phyloP scores from a whole-genome alignment of 2,329 filamentous ascomycete genomes.

The Rutstroemia sp. region DNA sequence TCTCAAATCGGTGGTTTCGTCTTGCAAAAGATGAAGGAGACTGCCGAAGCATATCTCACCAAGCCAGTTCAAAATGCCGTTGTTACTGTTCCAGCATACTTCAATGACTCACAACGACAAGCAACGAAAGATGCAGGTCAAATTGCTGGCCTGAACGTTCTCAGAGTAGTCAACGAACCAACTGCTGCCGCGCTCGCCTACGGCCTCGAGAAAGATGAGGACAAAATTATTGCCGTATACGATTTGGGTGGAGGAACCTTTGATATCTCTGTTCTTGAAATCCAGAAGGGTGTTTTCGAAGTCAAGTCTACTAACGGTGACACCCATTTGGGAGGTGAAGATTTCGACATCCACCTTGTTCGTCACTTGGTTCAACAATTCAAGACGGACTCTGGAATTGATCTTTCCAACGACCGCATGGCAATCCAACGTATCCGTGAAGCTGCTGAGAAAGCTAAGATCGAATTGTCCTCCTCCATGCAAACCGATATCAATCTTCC shows the following conservation, averaged over 20 bases:
- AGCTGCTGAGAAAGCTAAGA: slow-evolving; percentile 98
- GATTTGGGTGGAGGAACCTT: slow-evolving; percentile 98
- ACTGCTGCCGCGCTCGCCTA: slow-evolving; percentile 94
- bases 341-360: slow-evolving; percentile 93
- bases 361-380: slow-evolving; percentile 91
- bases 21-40: slow-evolving; percentile 99
- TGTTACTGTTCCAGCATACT: slow-evolving; percentile 95
- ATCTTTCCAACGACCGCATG: slow-evolving; percentile 90
- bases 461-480: slow-evolving; percentile 89
- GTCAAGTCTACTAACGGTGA: slow-evolving; percentile 99
- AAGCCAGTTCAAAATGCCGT: slow-evolving; percentile 93
- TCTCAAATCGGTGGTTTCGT: slow-evolving; percentile 98
- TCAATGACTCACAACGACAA: slow-evolving; percentile 97
- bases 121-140: slow-evolving; percentile 97
- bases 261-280: slow-evolving; percentile 96
- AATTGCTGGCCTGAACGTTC: slow-evolving; percentile 91
- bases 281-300: slow-evolving; percentile 96
- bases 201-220: slow-evolving; percentile 88
- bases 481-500: slow-evolving; percentile 98
- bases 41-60: slow-evolving; percentile 84
- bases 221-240: slow-evolving; percentile 88
- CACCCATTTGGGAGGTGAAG: slow-evolving; percentile 95
- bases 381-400: slow-evolving; percentile 91
- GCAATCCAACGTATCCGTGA: slow-evolving; percentile 98
- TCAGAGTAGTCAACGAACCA: slow-evolving; percentile 96